These are phyloP conservation scores for Backusella mclennaniae DNA, from an alignment of 192 early-diverging fungal species.

Conservation along the genomic window DNA sequence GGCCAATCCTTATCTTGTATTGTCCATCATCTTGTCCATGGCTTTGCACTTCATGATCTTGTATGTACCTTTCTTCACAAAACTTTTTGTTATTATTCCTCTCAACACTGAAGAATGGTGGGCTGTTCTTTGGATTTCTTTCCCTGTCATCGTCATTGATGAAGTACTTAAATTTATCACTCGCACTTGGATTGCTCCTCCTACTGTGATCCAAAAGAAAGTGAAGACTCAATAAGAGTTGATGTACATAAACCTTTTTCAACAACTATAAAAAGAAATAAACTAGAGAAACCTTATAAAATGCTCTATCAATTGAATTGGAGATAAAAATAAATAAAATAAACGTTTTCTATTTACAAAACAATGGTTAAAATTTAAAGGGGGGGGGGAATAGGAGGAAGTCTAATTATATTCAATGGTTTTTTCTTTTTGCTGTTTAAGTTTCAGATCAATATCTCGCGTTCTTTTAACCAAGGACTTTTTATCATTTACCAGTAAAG, in stretches of 20 bases:
- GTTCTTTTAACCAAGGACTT: neutral
- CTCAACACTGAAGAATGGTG: conserved; percentile 89
- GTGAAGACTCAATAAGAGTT: conserved; percentile 25
- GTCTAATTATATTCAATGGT: neutral
- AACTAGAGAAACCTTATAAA: neutral
- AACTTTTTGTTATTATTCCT: conserved; percentile 88
- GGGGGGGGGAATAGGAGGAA: neutral
- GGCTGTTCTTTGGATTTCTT: conserved; percentile 84
- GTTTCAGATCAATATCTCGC: neutral
- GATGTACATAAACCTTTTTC: neutral
- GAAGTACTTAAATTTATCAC: conserved; percentile 78
- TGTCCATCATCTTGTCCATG: conserved; percentile 87
- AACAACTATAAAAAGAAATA: neutral
- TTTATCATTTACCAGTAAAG: conserved; percentile 8
- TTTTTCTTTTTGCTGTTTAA: neutral
- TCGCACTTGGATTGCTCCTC: conserved; percentile 37
- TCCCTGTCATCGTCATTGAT: conserved; percentile 91
- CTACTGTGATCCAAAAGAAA: conserved; percentile 20
- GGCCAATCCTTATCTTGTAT: conserved; percentile 86
- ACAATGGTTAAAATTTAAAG: neutral
- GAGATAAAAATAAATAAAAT: neutral
- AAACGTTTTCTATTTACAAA: neutral
- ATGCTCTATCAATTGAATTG: neutral
- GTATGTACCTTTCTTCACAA: conserved; percentile 95
- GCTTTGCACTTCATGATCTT: conserved; percentile 93